Conservation (phyloP, 768 basidiomycete genomes). For the Hydnum rufescens region DNA sequence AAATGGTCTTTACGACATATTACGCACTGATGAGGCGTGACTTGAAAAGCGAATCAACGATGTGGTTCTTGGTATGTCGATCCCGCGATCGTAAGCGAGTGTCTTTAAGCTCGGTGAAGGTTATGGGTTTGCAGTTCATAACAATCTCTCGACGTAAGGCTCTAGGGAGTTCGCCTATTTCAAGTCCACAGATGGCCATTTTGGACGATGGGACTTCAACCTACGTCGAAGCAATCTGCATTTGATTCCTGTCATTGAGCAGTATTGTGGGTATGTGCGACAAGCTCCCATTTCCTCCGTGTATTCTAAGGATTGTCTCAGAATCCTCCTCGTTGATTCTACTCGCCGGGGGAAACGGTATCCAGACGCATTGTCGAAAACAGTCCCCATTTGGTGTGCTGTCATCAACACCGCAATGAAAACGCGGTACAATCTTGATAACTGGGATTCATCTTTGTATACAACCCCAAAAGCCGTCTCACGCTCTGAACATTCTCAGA, state of each 20-base stretch:
- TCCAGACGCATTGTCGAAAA: constrained; percentile 86
- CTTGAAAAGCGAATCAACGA: constrained; percentile 58
- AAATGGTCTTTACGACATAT: background rate
- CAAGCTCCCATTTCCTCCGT: background rate
- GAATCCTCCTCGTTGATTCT: constrained; percentile 76
- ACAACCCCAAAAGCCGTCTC: constrained; percentile 38
- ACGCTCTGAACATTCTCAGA: constrained; percentile 50
- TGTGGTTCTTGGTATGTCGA: constrained; percentile 91
- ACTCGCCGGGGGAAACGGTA: constrained; percentile 85
- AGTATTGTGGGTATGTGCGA: constrained; percentile 37
- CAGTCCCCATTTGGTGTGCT: constrained; percentile 86
- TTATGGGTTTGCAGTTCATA: constrained; percentile 5
- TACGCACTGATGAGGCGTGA: background rate
- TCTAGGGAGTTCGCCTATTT: constrained; percentile 40
- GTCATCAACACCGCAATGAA: constrained; percentile 53
- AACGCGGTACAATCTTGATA: constrained; percentile 3
- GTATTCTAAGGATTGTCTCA: too few species aligned
- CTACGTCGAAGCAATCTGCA: constrained; percentile 70
- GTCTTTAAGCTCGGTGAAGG: too few species aligned
- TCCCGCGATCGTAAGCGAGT: constrained; percentile 35
- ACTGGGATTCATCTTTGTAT: constrained; percentile 43
- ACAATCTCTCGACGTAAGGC: constrained; percentile 16
- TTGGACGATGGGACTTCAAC: constrained; percentile 68
- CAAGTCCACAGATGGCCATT: constrained; percentile 85
- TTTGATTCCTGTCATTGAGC: constrained; percentile 36